phyloP scores from a whole-genome alignment of 2,329 filamentous ascomycete genomes.

The Lasiodiplodia hormozganensis region DNA sequence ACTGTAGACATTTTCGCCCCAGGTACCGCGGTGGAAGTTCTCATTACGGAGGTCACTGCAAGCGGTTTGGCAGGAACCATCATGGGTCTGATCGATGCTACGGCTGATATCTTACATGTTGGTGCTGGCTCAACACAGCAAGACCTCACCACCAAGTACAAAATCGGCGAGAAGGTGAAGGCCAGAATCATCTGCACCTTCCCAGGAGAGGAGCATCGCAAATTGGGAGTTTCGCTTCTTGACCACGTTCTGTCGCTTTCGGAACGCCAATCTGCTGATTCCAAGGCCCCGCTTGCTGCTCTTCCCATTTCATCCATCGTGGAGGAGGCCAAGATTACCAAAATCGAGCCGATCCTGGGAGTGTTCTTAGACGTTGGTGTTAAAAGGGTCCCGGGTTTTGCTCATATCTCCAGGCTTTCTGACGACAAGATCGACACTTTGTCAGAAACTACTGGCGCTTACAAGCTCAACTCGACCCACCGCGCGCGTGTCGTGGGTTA shows the following conservation, averaged over 20 bases:
- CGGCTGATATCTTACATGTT: slow-evolving; percentile 89
- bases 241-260: slow-evolving; percentile 80
- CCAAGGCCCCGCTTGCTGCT: slow-evolving; percentile 61
- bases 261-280: slow-evolving; percentile 44
- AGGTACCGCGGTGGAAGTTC: slow-evolving; percentile 85
- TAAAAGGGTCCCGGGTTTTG: slow-evolving; percentile 77
- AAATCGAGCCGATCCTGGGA: slow-evolving; percentile 80
- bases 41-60: slow-evolving; percentile 76
- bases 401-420: slow-evolving; percentile 91
- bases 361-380: slow-evolving; percentile 78
- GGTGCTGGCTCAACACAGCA: slow-evolving; percentile 73
- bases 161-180: slow-evolving; percentile 82
- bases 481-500: slow-evolving; percentile 84
- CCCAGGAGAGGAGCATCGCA: slow-evolving; percentile 77
- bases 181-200: slow-evolving; percentile 89
- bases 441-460: slow-evolving; percentile 77
- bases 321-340: slow-evolving; percentile 77
- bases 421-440: slow-evolving; percentile 88
- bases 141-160: slow-evolving; percentile 78
- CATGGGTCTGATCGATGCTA: slow-evolving; percentile 89
- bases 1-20: slow-evolving; percentile 91
- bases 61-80: slow-evolving; percentile 88
- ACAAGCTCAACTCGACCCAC: slow-evolving; percentile 79
- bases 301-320: slow-evolving; percentile 78
- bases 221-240: slow-evolving; percentile 85